These are phyloP conservation scores for Ruellia speciosa DNA, from an alignment of 305 asterid species.

Conservation along the genomic window DNA sequence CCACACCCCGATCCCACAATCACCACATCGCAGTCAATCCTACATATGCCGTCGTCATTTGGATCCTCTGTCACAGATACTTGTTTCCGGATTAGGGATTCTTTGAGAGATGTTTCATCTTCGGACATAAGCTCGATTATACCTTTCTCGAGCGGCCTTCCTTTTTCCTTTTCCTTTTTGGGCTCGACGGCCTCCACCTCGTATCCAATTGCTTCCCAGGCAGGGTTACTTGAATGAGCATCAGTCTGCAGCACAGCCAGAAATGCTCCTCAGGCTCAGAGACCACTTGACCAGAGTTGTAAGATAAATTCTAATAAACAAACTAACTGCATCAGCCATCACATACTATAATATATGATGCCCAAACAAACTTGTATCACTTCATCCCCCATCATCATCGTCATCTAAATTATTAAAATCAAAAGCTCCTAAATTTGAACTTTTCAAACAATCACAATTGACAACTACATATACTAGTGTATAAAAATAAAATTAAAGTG, in stretches of 20 bases:
- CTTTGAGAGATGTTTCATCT: constrained; percentile 43
- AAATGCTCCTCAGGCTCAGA: background rate
- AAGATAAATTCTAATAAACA: background rate
- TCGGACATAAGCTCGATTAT: constrained; percentile 44
- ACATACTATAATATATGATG: too few relatives aligned
- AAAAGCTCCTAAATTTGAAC: too few relatives aligned
- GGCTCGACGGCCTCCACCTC: constrained; percentile 30
- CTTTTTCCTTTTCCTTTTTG: constrained; percentile 17
- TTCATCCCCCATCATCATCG: too few relatives aligned
- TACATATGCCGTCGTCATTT: constrained; percentile 12
- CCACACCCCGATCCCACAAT: constrained; percentile 91
- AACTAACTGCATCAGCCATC: background rate
- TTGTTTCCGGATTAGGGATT: constrained; percentile 49
- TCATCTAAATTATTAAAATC: too few relatives aligned
- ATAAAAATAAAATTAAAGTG: too few relatives aligned
- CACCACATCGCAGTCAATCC: constrained; percentile 70
- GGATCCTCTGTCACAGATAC: constrained; percentile 34
- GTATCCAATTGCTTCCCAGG: constrained; percentile 76
- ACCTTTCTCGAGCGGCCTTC: constrained; percentile 71
- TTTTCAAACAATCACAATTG: background rate
- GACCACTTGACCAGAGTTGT: too few relatives aligned
- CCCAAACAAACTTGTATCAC: too few relatives aligned
- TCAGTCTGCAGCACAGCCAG: constrained; percentile 43
- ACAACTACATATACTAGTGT: too few relatives aligned
- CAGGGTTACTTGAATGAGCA: constrained; percentile 51